Evolutionary conservation across 169 alveolate genomes (phyloP).

Genomic region (Eimeria tenella): DNA sequence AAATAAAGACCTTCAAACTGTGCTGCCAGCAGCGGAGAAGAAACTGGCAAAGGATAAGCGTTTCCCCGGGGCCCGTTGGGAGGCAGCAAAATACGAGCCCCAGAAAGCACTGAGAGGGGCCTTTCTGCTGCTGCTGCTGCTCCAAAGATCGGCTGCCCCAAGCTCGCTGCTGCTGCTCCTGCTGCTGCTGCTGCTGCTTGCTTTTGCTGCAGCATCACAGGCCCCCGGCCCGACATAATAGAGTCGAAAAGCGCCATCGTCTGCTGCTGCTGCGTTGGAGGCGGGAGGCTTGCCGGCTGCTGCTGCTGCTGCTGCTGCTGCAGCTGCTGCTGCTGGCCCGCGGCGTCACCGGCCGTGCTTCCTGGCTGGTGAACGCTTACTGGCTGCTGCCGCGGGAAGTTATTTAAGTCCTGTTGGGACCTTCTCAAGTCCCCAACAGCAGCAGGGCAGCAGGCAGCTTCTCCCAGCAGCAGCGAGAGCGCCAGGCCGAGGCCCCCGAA

Average conservation of each 20-base stretch:
- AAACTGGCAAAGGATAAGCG: neutral
- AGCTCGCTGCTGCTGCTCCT: slow-evolving; percentile 28
- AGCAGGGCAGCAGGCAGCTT: slow-evolving; percentile 43
- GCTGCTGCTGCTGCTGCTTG: slow-evolving; percentile 25
- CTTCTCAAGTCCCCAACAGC: neutral
- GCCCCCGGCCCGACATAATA: neutral
- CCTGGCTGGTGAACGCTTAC: neutral
- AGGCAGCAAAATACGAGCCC: slow-evolving; percentile 25
- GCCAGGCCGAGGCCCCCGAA: slow-evolving; percentile 50
- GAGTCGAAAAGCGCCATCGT: slow-evolving; percentile 26
- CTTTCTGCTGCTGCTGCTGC: slow-evolving; percentile 25
- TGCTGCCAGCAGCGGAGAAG: slow-evolving; percentile 48
- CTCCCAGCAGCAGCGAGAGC: slow-evolving; percentile 2
- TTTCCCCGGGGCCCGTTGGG: neutral
- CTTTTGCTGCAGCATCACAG: neutral
- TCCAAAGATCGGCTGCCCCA: neutral
- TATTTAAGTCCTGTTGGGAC: neutral
- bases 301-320: slow-evolving; percentile 63
- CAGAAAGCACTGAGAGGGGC: neutral
- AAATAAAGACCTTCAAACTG: neutral
- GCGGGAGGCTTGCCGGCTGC: neutral
- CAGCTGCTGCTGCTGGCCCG: slow-evolving; percentile 12
- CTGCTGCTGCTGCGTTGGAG: neutral
- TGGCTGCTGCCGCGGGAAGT: slow-evolving; percentile 17
- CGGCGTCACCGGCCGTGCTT: neutral